Evolutionary conservation across 2,329 filamentous ascomycete genomes (phyloP), one percentile per base, ranked within the genome.

Genomic region (Penicillium vulpinum): DNA sequence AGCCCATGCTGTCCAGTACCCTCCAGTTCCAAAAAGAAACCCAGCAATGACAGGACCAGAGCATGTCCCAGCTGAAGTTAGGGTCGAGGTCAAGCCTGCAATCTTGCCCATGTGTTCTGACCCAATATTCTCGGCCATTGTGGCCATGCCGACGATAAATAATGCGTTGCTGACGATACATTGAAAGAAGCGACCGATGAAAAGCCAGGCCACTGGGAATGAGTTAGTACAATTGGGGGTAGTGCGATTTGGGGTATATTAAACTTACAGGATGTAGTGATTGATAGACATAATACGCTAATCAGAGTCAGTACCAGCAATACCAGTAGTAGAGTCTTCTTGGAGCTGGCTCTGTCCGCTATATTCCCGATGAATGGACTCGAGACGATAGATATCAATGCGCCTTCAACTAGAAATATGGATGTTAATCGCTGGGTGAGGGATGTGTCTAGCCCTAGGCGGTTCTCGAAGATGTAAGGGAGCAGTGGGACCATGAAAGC

Each of bases 1-100:
- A 3, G 50, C 51, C 68, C 68, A 72, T 2, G 67, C 66, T 4
- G 47, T 50, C 63, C 65, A 70, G 24, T 73, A 71, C 2, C 70
- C 69, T 5, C 57, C 51, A 8, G 61, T 33, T 5, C 63, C 55
- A 22, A 70, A 63, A 1, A 72, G 45, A 11, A 67, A 44, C 0
- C 70, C 70, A n/a, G 62, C 55, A 2, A 65, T 41, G 8, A 65
- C 61, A 2, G 70, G 70, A 3, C 68, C 69, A 8, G 58, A 56
- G 4, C 66, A 58, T 13, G 62, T 63, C 6, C 68, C 67, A 3
- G 61, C 61, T 33, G 46, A 18, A 11, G 51, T 46, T 7, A 61
- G 24, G 2, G 51, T 60, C 3, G 57, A 54, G 24, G 28, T 49
- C 5, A 57, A n/a, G 0, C 53, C 59, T 18, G 57, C 54, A 40